A percentile compares a stretch with the other conserved stretches of the same genome.
These are phyloP conservation scores for Eragrostis nindensis DNA, from an alignment of 176 grass and related monocot genomes.

Conservation along the genomic window DNA sequence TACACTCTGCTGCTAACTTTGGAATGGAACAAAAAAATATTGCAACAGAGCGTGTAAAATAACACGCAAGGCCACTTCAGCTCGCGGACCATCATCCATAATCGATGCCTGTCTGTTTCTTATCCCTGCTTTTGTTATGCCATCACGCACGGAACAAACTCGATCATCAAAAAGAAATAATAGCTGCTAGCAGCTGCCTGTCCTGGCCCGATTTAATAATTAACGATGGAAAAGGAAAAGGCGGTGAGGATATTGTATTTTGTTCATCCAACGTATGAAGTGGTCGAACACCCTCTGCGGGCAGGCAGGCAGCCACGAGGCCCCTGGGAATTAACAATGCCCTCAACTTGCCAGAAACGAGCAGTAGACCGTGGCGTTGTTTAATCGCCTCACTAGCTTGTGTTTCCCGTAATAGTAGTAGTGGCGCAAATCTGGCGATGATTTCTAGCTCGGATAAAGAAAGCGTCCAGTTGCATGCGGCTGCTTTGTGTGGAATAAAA, in stretches of 20 bases:
- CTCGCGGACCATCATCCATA: neutral
- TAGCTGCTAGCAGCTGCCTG: neutral
- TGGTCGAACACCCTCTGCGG: constrained; percentile 33
- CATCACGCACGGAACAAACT: neutral
- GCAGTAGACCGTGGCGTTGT: constrained; percentile 8
- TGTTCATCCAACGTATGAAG: constrained; percentile 60
- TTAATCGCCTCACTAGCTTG: neutral
- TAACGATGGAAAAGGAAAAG: too few relatives aligned
- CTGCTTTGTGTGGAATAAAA: neutral
- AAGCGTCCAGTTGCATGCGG: neutral
- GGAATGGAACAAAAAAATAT: neutral
- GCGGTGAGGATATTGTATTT: constrained; percentile 26
- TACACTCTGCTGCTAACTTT: neutral
- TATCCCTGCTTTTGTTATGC: neutral
- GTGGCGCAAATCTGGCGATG: neutral
- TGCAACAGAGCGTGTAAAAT: neutral
- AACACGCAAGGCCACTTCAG: neutral
- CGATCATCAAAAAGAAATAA: neutral
- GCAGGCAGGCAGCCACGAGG: constrained; percentile 41
- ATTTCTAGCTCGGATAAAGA: neutral
- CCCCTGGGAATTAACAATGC: constrained; percentile 2
- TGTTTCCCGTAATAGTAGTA: constrained; percentile 33
- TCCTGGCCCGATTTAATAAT: neutral
- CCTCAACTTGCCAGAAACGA: constrained; percentile 32
- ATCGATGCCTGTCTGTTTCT: neutral